Evolutionary conservation across 306 rosid genomes (phyloP), one percentile per base, ranked within the genome.

Genomic region (Pterocarpus macrocarpus): DNA sequence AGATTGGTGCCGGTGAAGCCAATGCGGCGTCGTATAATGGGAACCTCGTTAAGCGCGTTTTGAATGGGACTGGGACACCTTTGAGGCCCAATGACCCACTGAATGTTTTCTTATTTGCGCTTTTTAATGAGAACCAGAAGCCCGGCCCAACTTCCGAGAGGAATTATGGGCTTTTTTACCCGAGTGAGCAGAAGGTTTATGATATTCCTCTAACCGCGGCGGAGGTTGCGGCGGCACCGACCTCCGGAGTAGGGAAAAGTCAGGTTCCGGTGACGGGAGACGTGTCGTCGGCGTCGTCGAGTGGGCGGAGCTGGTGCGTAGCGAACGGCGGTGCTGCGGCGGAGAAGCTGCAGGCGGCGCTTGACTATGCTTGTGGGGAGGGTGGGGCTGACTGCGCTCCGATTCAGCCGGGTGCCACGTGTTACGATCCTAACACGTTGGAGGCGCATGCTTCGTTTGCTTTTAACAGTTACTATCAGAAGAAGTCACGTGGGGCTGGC

Each of bases 401-500:
- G n/a, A 94, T 94, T 12, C 89, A 89, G 16, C 52, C 56, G 0
- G 92, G 85, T 53, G 82, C 97, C 80, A 81, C 94, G 87, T 94
- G 98, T 77, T 91, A 85, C 69, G 13, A 88, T 87, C 98, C 98
- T 0, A 72, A 91, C 36, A 85, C 97, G 0, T 76, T 91, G 15
- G 95, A 78, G 83, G 97, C 98, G 2, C 98, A 94, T 47, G 98
- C 98, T 47, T 94, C 98, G 0, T 94, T 87, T 35, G 98, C 98
- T 2, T 92, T 92, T 69, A 92, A 94, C 52, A 94, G 97, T 47
- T 92, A 82, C 45, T 94, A 92, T 65, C 98, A 94, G 86, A 92
- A 84, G 84, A 90, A 15, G 17, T 63, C 88, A n/a, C 98, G 97
- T 82, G 87, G 77, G 0, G 2, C 76, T 8, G 97, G 97, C 74